Conservation (phyloP, 306 rosid species). For the Fagus crenata region DNA sequence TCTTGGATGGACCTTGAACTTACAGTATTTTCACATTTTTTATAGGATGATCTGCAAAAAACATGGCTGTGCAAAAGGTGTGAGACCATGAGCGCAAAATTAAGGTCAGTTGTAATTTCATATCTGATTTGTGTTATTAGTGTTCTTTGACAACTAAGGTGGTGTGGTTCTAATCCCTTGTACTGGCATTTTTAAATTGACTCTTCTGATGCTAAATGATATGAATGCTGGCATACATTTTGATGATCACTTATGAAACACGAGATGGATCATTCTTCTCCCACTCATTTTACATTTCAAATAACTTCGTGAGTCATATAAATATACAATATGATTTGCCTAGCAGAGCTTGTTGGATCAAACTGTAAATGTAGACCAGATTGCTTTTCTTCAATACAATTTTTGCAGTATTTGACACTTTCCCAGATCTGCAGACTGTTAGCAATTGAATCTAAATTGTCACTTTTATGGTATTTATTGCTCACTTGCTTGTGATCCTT, state of each 20-base stretch:
- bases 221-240: background rate
- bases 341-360: too few relatives aligned
- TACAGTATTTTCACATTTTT: background rate
- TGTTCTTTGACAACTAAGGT: conserved; percentile 2
- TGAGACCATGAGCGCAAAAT: conserved; percentile 84
- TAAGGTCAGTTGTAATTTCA: conserved; percentile 59
- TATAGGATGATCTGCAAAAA: conserved; percentile 84
- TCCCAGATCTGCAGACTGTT: too few relatives aligned
- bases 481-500: too few relatives aligned
- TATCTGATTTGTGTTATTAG: background rate
- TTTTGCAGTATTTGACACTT: too few relatives aligned
- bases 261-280: background rate
- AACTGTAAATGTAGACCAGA: too few relatives aligned
- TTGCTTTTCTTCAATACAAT: too few relatives aligned
- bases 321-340: too few relatives aligned
- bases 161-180: background rate
- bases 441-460: too few relatives aligned
- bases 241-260: background rate
- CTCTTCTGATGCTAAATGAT: background rate
- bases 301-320: too few relatives aligned
- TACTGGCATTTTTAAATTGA: background rate
- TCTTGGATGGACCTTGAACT: conserved; percentile 14
- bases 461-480: too few relatives aligned
- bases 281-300: background rate
- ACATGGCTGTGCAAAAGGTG: conserved; percentile 93